These are phyloP conservation scores for Podochytrium sp. DNA, from an alignment of 192 early-diverging fungal species.

Conservation along the genomic window DNA sequence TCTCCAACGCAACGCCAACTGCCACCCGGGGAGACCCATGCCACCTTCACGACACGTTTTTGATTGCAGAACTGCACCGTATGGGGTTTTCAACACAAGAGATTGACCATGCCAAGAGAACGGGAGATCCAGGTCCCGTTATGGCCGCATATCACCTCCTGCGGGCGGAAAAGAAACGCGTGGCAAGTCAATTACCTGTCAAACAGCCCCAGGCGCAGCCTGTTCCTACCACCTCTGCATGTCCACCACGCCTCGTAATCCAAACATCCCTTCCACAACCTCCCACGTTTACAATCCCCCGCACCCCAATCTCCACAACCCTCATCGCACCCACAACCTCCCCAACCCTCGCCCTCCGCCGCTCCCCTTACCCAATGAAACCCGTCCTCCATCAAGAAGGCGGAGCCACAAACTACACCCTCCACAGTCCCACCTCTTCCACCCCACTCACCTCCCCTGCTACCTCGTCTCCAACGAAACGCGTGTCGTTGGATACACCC, in stretches of 20 bases:
- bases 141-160: constrained; percentile 36
- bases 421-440: not conserved
- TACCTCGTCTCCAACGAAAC: no score
- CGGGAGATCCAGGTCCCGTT: constrained; percentile 31
- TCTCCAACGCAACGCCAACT: not conserved
- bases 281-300: not conserved
- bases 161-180: constrained; percentile 7
- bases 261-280: not conserved
- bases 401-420: not conserved
- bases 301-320: not conserved
- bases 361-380: no score
- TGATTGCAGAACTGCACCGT: constrained; percentile 5
- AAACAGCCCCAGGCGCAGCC: not conserved
- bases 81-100: constrained; percentile 26
- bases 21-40: constrained; percentile 8
- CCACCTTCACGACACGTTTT: not conserved
- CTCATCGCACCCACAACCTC: not conserved
- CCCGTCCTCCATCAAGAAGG: not conserved
- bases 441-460: not conserved
- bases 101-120: constrained; percentile 24
- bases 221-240: not conserved
- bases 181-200: not conserved
- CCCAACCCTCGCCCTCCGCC: no score
- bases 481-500: no score
- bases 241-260: not conserved